phyloP scores from a whole-genome alignment of 2,329 filamentous ascomycete genomes.

The Pleurostoma richardsiae region DNA sequence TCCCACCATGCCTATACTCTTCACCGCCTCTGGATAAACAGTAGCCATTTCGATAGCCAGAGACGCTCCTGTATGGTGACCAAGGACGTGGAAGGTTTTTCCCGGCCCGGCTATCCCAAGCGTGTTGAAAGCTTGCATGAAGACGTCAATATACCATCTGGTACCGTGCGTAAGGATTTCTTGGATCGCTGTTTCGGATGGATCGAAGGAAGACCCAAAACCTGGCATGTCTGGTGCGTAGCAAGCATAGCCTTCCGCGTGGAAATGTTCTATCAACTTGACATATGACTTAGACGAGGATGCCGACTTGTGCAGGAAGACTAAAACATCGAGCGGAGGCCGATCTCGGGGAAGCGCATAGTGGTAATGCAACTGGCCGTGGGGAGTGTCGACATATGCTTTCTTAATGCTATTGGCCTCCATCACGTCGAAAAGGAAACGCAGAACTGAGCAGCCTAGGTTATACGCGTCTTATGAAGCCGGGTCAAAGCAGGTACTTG shows the following conservation, averaged over 20 bases:
- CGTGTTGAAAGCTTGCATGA: not conserved
- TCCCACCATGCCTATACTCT: not conserved
- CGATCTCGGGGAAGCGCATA: not conserved
- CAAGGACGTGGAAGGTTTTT: not conserved
- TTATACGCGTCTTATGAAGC: no score
- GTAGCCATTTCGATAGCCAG: not conserved
- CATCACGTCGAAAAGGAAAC: no score
- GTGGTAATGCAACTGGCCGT: constrained; percentile 11
- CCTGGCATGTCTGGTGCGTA: constrained; percentile 14
- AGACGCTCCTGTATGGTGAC: not conserved
- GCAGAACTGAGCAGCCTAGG: no score
- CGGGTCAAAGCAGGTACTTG: no score
- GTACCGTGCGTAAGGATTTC: not conserved
- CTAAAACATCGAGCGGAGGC: not conserved
- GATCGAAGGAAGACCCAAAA: constrained; percentile 11
- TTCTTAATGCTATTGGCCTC: not conserved
- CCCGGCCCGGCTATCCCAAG: not conserved
- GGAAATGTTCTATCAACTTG: constrained; percentile 4
- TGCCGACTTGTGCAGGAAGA: constrained; percentile 12
- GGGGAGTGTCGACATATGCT: constrained; percentile 7
- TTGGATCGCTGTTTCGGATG: not conserved
- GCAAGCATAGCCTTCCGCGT: constrained; percentile 7
- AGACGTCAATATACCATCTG: not conserved
- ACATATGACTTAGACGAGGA: constrained; percentile 7
- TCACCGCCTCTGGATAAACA: not conserved